Conservation (phyloP, 75 land plant species). For the Azolla pinnata region DNA sequence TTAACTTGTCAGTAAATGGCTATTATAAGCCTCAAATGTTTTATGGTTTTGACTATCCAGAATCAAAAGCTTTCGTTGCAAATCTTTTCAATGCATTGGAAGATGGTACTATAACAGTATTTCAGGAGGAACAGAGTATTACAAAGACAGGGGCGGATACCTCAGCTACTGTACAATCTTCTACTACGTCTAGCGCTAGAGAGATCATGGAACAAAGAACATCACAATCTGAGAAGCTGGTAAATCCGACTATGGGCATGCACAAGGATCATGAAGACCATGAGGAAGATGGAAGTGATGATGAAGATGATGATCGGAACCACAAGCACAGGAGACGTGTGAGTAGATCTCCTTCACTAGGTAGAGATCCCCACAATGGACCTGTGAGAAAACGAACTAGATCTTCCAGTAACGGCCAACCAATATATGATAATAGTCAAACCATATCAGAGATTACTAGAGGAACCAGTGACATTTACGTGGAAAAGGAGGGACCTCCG, state of each 20-base stretch:
- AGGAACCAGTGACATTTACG: slow-evolving; percentile 3
- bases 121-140: slow-evolving; percentile 15
- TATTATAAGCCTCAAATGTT: no score
- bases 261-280: slow-evolving; percentile 13
- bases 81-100: slow-evolving; percentile 47
- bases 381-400: slow-evolving; percentile 37
- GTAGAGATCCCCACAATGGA: slow-evolving; percentile 33
- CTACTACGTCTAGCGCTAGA: neutral
- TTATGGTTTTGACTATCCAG: no score
- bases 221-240: slow-evolving; percentile 19
- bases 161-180: slow-evolving; percentile 3
- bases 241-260: slow-evolving; percentile 5
- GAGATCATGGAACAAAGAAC: slow-evolving; percentile 7
- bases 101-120: slow-evolving; percentile 36
- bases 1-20: no score
- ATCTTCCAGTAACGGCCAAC: slow-evolving; percentile 43
- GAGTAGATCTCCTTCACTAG: slow-evolving; percentile 50
- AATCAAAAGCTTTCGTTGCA: slow-evolving; percentile 37
- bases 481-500: slow-evolving; percentile 26
- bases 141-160: slow-evolving; percentile 17
- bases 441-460: slow-evolving; percentile 14
- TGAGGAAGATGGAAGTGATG: slow-evolving; percentile 62
- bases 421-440: slow-evolving; percentile 36
- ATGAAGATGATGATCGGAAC: slow-evolving; percentile 93
- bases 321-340: slow-evolving; percentile 91